Conservation (phyloP, 768 basidiomycete species). For the Hirschioporus abietinus region DNA sequence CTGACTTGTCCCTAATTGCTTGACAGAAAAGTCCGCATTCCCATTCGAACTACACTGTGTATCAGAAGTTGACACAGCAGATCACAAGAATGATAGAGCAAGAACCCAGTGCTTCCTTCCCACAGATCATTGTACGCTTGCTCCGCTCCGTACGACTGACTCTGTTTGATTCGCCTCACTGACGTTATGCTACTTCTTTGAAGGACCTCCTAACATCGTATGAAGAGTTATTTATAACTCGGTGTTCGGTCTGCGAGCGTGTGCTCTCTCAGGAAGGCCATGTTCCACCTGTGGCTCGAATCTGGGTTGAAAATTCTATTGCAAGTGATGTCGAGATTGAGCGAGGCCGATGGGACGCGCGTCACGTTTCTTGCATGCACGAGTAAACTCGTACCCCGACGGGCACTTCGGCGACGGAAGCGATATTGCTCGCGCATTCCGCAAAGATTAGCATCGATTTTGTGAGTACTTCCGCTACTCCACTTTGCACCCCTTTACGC, state of each 20-base stretch:
- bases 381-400: slow-evolving; percentile 11
- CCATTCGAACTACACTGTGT: slow-evolving; percentile 62
- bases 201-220: slow-evolving; percentile 41
- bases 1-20: slow-evolving; percentile 1
- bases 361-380: slow-evolving; percentile 43
- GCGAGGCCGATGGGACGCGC: slow-evolving; percentile 40
- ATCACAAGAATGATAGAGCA: slow-evolving; percentile 54
- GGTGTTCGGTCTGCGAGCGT: slow-evolving; percentile 55
- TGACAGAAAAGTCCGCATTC: slow-evolving; percentile 60
- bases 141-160: slow-evolving; percentile 8
- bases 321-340: slow-evolving; percentile 19
- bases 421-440: not conserved
- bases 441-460: slow-evolving; percentile 1
- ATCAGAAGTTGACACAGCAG: slow-evolving; percentile 61
- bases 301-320: slow-evolving; percentile 34
- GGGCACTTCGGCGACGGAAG: not conserved
- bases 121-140: slow-evolving; percentile 42
- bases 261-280: slow-evolving; percentile 68
- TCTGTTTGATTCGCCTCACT: slow-evolving; percentile 3
- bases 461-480: not conserved
- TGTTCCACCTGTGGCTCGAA: slow-evolving; percentile 63
- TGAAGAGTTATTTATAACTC: slow-evolving; percentile 53
- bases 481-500: not conserved
- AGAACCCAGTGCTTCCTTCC: slow-evolving; percentile 47
- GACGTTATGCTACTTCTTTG: slow-evolving; percentile 7